Evolutionary conservation across 2,329 filamentous ascomycete genomes (phyloP).

Genomic region (Scedosporium apiospermum): DNA sequence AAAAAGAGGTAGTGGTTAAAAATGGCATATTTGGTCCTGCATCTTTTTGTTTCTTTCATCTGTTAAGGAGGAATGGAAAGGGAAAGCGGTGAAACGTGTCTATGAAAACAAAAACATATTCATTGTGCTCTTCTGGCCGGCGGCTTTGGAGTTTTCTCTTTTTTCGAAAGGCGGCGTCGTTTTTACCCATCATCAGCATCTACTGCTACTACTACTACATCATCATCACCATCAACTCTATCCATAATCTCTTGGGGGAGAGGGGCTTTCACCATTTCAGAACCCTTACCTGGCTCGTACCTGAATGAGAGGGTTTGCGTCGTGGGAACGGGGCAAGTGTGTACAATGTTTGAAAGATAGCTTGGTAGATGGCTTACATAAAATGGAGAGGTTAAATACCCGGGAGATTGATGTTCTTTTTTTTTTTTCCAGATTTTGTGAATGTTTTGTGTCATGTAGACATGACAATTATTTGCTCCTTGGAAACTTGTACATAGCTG

Average conservation of each 20-base stretch:
- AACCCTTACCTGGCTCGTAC: neutral
- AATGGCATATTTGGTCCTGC: constrained; percentile 2
- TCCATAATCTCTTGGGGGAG: neutral
- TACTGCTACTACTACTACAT: neutral
- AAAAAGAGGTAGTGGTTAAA: neutral
- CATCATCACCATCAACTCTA: neutral
- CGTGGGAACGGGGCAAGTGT: neutral
- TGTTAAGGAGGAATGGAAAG: neutral
- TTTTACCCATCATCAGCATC: neutral
- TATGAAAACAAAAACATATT: neutral
- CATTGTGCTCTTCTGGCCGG: neutral
- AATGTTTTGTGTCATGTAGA: too few species aligned
- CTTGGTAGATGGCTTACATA: neutral
- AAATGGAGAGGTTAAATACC: constrained; percentile 1
- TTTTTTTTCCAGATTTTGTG: too few species aligned
- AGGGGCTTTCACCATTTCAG: neutral
- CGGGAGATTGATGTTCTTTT: neutral
- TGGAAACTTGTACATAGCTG: too few species aligned
- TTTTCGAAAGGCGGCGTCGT: neutral
- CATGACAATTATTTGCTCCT: too few species aligned
- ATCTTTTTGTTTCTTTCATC: neutral
- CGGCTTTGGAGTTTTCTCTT: neutral
- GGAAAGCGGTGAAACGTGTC: neutral
- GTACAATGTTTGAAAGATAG: neutral
- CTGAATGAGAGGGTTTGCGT: neutral